A percentile compares a stretch with the other conserved stretches of the same genome.
phyloP scores from a whole-genome alignment of 2,329 filamentous ascomycete genomes.

The Aspergillus neotritici region DNA sequence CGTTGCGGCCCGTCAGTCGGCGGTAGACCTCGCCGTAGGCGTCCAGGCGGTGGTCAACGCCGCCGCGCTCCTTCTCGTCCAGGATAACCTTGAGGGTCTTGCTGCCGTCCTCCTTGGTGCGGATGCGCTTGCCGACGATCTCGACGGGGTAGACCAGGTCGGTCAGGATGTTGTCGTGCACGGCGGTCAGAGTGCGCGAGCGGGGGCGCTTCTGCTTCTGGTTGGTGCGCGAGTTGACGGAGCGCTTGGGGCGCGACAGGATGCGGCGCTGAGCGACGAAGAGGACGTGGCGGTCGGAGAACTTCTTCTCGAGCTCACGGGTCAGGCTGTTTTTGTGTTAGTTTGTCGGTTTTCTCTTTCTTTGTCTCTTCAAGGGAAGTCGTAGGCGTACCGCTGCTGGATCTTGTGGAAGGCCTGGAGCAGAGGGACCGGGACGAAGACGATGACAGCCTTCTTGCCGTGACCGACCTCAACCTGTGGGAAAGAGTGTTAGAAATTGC shows the following conservation, averaged over 20 bases:
- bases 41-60: conserved; percentile 98
- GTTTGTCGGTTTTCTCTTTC: conserved; percentile 5
- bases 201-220: conserved; percentile 99
- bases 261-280: conserved; percentile 99
- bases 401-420: conserved; percentile 98
- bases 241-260: conserved; percentile 96
- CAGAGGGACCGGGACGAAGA: conserved; percentile 99
- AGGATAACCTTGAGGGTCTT: conserved; percentile 99
- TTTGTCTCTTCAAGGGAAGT: background rate
- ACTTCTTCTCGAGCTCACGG: conserved; percentile 99
- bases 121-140: conserved; percentile 98
- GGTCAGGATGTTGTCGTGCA: conserved; percentile 96
- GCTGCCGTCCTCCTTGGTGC: conserved; percentile 97
- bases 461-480: conserved; percentile 98
- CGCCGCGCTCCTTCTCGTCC: conserved; percentile 99
- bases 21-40: conserved; percentile 99
- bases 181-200: conserved; percentile 93
- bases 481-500: conserved; percentile 31
- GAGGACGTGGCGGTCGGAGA: conserved; percentile 99
- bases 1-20: conserved; percentile 90
- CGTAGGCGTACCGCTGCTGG: conserved; percentile 83
- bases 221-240: conserved; percentile 88
- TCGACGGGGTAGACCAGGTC: conserved; percentile 99
- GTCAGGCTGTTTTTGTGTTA: conserved; percentile 63
- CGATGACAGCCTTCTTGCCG: conserved; percentile 99